phyloP scores from a whole-genome alignment of 768 basidiomycete species.

The Naganishia randhawae region DNA sequence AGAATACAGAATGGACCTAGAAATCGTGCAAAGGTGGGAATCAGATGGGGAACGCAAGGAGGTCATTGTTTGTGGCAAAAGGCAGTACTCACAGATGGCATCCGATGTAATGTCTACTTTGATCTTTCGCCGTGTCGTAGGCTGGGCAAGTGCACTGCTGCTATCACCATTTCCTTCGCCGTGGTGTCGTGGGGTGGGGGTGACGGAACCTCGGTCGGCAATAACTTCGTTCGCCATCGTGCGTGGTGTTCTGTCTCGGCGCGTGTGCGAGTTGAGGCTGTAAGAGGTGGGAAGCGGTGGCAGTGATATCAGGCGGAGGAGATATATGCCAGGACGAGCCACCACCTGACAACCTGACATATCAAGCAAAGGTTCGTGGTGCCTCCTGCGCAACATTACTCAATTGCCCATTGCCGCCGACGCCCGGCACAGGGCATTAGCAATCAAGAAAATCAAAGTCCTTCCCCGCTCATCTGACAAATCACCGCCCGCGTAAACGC shows the following conservation, averaged over 20 bases:
- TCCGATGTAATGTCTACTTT: constrained; percentile 40
- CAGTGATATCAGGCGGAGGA: not conserved
- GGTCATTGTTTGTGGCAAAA: not conserved
- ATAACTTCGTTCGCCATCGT: not conserved
- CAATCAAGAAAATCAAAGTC: constrained; percentile 5
- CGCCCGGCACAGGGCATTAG: constrained; percentile 2
- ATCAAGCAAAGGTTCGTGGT: no score
- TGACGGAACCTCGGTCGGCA: constrained; percentile 3
- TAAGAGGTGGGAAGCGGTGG: not conserved
- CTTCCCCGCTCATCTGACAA: not conserved
- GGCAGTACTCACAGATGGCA: constrained; percentile 32
- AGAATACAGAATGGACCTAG: constrained; percentile 39
- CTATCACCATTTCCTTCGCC: not conserved
- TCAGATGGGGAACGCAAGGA: not conserved
- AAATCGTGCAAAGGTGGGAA: not conserved
- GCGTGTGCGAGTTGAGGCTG: not conserved
- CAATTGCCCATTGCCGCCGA: not conserved
- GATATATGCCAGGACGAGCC: no score
- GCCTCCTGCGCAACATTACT: constrained; percentile 1
- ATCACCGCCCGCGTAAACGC: not conserved
- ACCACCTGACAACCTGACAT: not conserved
- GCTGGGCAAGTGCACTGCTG: not conserved
- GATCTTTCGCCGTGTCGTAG: constrained; percentile 14
- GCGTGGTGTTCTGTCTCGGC: not conserved
- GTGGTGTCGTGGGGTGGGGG: constrained; percentile 7